Base-by-base conservation (phyloP, 306 rosid genomes). In the Trifolium dubium region DNA sequence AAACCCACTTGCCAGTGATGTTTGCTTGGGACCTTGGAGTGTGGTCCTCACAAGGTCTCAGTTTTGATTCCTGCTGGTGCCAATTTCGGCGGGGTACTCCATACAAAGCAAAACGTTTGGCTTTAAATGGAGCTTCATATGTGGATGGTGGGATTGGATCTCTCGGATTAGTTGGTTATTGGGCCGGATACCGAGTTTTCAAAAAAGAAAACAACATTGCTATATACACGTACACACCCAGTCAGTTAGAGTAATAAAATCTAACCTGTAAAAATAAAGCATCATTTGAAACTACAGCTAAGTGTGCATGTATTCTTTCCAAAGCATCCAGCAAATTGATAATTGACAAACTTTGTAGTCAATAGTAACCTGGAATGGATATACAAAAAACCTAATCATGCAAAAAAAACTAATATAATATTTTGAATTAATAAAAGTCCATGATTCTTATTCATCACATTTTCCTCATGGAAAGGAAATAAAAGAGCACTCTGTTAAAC, bases 251-350 rank as follows among this genome's bases (percentile, higher is more conserved):
- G 61, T 40, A 17, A 76, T 31, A 56, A 77, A 64, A 10, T 28
- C 56, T 84, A 79, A 73, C 98, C 92, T 89, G 97, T 63, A 89
- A 64, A 81, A 94, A 91, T 55, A 77, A 80, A 55, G 83, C 86
- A 75, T 89, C 92, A 37, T 94, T 94, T 73, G 97, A 94, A 71
- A 94, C 95, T 29, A 96, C 95, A 0, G 95, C 81, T 84, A 91
- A 82, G 85, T 88, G 96, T 10, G 94, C 92, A 74, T 89, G 89
- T 92, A 91, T 87, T 81, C 87, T 90, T 84, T 94, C 97, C 75
- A 94, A 65, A 54, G 84, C 84, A 54, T 94, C 97, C 88, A 92
- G 78, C 64, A 89, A 76, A 83, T 3, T 63, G 95, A 55, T 41
- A 94, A 85, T 88, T 91, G 89, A 71, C 85, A 77, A 2, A 64